Conservation (phyloP, 1,139 yeast species). For the Taiozyma sp. region DNA sequence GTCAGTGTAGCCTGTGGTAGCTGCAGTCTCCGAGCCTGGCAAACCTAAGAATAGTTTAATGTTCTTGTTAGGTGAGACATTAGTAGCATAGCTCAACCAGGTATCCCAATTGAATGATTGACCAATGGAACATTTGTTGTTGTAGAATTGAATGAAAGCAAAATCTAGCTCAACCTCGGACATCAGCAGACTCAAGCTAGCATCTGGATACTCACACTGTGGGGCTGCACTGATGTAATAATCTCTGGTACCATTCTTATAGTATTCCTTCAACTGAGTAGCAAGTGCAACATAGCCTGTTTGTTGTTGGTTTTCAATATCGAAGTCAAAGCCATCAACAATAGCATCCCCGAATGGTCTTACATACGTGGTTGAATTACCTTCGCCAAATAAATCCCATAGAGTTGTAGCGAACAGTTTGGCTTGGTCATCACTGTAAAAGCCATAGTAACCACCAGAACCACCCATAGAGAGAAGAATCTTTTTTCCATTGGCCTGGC, state of each 20-base stretch:
- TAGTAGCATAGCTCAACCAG: slow-evolving; percentile 58
- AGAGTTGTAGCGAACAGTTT: slow-evolving; percentile 55
- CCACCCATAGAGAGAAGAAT: slow-evolving; percentile 78
- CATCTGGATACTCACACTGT: slow-evolving; percentile 82
- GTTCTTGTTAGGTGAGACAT: slow-evolving; percentile 51
- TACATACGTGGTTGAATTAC: slow-evolving; percentile 27
- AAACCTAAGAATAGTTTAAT: slow-evolving; percentile 59
- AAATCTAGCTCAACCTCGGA: slow-evolving; percentile 57
- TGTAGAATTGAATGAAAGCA: slow-evolving; percentile 80
- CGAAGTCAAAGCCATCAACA: slow-evolving; percentile 62
- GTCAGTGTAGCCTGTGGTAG: slow-evolving; percentile 52
- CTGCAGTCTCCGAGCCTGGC: slow-evolving; percentile 55
- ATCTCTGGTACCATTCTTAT: slow-evolving; percentile 33
- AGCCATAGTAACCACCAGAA: slow-evolving; percentile 67
- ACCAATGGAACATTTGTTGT: slow-evolving; percentile 54
- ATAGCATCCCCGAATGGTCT: slow-evolving; percentile 67
- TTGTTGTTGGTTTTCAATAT: slow-evolving; percentile 45
- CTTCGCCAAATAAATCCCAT: slow-evolving; percentile 78
- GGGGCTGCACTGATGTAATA: slow-evolving; percentile 76
- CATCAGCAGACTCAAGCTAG: slow-evolving; percentile 55
- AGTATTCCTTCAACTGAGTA: slow-evolving; percentile 25
- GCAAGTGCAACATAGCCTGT: slow-evolving; percentile 54
- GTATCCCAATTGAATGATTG: slow-evolving; percentile 62
- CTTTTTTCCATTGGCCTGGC: slow-evolving; percentile 66
- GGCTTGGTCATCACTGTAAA: slow-evolving; percentile 53